phyloP scores from a whole-genome alignment of 2,329 filamentous ascomycete species.

The Phoma sp. region DNA sequence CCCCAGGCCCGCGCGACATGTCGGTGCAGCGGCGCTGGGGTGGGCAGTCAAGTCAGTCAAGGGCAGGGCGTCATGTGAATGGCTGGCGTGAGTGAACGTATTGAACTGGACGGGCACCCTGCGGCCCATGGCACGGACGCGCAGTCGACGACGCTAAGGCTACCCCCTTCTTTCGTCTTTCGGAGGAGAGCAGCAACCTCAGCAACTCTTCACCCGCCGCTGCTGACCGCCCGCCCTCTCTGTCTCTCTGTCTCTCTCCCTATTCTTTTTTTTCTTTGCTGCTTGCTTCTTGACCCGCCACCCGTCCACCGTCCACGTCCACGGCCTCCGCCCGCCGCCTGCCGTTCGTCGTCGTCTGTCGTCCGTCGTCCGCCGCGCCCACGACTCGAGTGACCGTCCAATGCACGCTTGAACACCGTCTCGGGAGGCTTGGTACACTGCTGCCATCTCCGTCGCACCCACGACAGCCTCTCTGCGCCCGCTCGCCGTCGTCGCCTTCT shows the following conservation, averaged over 20 bases:
- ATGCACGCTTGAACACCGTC: constrained; percentile 49
- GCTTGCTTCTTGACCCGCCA: constrained; percentile 36
- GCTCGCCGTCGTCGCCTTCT: constrained; percentile 42
- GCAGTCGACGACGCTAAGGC: constrained; percentile 17
- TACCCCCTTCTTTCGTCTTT: constrained; percentile 23
- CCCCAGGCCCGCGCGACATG: background rate
- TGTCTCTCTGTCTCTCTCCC: constrained; percentile 27
- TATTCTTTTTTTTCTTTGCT: constrained; percentile 40
- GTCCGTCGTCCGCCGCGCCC: constrained; percentile 27
- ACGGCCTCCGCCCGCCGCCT: constrained; percentile 20
- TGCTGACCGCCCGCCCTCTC: constrained; percentile 31
- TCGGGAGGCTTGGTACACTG: constrained; percentile 49
- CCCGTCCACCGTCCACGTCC: constrained; percentile 22
- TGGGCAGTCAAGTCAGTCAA: background rate
- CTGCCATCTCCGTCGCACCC: constrained; percentile 48
- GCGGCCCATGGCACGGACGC: constrained; percentile 17
- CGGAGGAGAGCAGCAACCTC: constrained; percentile 22
- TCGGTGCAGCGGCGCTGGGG: constrained; percentile 3
- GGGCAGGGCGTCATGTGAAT: background rate
- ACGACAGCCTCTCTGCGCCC: constrained; percentile 47
- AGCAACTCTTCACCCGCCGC: constrained; percentile 33
- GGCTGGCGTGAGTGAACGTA: constrained; percentile 25
- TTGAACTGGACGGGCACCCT: constrained; percentile 11
- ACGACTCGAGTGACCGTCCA: constrained; percentile 38
- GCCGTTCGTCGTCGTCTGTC: constrained; percentile 23